Base-by-base conservation (phyloP, 1,139 yeast species). In the Protomyces lactucae-debilis region DNA sequence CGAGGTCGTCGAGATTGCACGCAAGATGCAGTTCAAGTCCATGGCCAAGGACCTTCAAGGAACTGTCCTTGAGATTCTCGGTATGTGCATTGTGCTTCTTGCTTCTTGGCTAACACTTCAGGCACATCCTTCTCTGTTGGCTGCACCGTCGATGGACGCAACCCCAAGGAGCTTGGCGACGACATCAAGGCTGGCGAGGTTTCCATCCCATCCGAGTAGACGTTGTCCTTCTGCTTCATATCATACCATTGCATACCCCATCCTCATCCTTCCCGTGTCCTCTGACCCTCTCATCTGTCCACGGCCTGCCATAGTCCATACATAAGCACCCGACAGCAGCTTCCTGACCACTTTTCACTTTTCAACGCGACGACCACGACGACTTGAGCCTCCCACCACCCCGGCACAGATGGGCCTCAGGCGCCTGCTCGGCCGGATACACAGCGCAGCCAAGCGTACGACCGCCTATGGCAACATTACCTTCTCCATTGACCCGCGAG, bases 21-120 rank as follows among this genome's bases (percentile, higher is more conserved):
- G 97, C 84, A 87, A 86, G 79, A 93, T 93, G 98, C 87, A 84
- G 81, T 89, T 87, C 80, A 93, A 93, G 85, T 92, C 98, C 72
- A 91, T 93, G 81, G 97, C 99, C 84, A 93, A 92, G 88, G 89
- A 78, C 81, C 88, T 93, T 79, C 90, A 95, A 73, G 95, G 98
- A 71, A 97, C 95, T 74, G 84, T 96, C 77, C 93, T 93, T 87
- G 99, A 93, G 85, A 89, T 93, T 79, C 88, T 93, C 80, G 99
- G 99, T 82, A 40, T 12, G 57, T 43, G 3, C 16, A n/a, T 52
- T 25, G 85, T 91, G 97, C 73, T 95, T 93, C 77, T 98, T 98
- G 77, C 87, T 96, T 85, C 72, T 64, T 36, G 55, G 39, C 37
- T 21, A 10, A 25, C 3, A 25, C 6, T 8, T 16, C 52, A 59